Base-by-base conservation (phyloP, 441 rosid species). In the Erodium moschatum region DNA sequence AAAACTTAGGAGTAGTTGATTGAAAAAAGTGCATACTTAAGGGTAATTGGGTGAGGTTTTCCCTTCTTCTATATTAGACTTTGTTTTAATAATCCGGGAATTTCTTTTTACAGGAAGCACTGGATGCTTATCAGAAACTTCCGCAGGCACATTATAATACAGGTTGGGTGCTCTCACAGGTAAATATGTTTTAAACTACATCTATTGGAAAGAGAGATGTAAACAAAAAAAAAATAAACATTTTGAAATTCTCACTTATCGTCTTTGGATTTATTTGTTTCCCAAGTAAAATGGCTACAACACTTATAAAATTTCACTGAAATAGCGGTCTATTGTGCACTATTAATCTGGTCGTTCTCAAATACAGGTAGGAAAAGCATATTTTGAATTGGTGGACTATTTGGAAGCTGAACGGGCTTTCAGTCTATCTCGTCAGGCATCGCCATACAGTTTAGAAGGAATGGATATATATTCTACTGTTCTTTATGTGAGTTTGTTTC, bases 151-250 rank as follows among this genome's bases (percentile, higher is more conserved):
- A 94, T 78, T 89, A 91, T 80, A 89, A 82, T 72, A 91, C 98
- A 50, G 89, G 92, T 68, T 94, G 98, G 98, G 96, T 94, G 75
- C 92, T 94, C 79, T 86, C 91, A 65, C 97, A 89, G 97, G 98
- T 94, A 82, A 71, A 31, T 42, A 64, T 69, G 29, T 31, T 64
- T 58, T 74, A 67, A 38, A 69, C 65, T 76, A 29, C 52, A 56
- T 18, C 62, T 20, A 56, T 56, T 12, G 6, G 16, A 19, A 20
- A 56, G 24, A 54, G 61, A 8, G 48, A 40, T 4, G 46, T 6
- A 42, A 11, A 42, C 9, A 42, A 1, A 6, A 42, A 42, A 42
- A 42, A 42, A 42, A n/a, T n/a, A n/a, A n/a, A n/a, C 48, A 42
- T 62, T 64, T 56, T 70, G 44, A 56, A 31, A 10, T 61, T 67